Conservation (phyloP, 768 basidiomycete genomes). For the Mycena rosella region DNA sequence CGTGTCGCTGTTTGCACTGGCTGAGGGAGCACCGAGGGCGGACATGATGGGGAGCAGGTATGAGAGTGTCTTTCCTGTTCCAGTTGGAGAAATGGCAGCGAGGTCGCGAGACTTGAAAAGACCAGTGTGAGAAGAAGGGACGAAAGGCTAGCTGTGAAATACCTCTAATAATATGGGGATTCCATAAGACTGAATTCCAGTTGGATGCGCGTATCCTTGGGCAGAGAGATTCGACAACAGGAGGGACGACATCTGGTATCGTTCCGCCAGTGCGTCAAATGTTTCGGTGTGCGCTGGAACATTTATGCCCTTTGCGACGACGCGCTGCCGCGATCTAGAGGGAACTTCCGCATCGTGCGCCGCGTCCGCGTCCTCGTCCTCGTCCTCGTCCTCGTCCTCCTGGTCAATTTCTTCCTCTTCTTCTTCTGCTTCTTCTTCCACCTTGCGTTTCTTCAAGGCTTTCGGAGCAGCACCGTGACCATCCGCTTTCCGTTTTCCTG, state of each 20-base stretch:
- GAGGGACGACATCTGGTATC: conserved; percentile 69
- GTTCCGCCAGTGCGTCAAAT: conserved; percentile 70
- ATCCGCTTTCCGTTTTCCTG: conserved; percentile 63
- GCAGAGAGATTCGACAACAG: conserved; percentile 74
- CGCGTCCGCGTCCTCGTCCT: conserved; percentile 22
- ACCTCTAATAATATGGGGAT: conserved; percentile 87
- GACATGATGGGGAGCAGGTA: conserved; percentile 90
- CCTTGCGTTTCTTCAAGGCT: conserved; percentile 51
- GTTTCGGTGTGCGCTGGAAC: conserved; percentile 70
- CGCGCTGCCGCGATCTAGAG: conserved; percentile 63
- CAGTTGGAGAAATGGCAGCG: conserved; percentile 96
- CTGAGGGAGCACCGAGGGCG: conserved; percentile 65
- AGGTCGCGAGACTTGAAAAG: conserved; percentile 80
- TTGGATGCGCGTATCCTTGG: conserved; percentile 75
- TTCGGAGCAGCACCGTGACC: conserved; percentile 35
- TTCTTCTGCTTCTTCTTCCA: conserved; percentile 45
- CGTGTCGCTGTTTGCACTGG: conserved; percentile 57
- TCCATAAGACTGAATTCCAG: conserved; percentile 84
- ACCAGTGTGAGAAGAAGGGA: conserved; percentile 24
- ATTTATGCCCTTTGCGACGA: conserved; percentile 79
- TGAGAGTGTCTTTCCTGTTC: conserved; percentile 95
- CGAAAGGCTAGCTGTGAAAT: conserved; percentile 34
- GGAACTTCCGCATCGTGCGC: conserved; percentile 36
- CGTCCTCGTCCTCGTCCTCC: conserved; percentile 33
- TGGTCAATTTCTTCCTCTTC: conserved; percentile 39